Evolutionary conservation across 306 rosid genomes (phyloP).

Genomic region (Cotoneaster glaucophyllus): DNA sequence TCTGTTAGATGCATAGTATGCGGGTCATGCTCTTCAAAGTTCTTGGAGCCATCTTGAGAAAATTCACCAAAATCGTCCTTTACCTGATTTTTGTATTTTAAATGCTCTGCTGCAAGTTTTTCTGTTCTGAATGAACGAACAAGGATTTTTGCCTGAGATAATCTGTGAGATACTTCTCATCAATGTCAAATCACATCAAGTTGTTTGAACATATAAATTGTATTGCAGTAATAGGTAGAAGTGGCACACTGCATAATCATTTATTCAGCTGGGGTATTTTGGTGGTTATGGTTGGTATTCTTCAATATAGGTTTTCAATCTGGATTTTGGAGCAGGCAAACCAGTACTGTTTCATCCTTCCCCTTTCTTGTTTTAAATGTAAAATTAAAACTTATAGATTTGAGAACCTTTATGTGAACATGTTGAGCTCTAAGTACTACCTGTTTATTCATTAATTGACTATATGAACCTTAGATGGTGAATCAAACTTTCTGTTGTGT

Average conservation of each 20-base stretch:
- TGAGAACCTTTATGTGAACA: neutral
- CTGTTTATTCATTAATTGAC: neutral
- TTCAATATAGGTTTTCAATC: neutral
- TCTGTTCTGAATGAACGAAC: too few species aligned
- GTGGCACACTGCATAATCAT: too few species aligned
- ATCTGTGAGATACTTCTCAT: too few species aligned
- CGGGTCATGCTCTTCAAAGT: neutral
- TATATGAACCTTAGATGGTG: neutral
- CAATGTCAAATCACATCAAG: too few species aligned
- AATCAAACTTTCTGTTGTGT: neutral
- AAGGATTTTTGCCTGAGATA: too few species aligned
- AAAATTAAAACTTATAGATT: neutral
- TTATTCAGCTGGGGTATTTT: neutral
- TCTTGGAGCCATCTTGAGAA: neutral
- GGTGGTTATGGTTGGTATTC: neutral
- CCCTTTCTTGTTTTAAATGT: neutral
- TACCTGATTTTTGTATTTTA: neutral
- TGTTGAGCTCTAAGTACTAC: neutral
- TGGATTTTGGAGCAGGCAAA: neutral
- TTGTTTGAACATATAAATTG: too few species aligned
- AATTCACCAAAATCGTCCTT: neutral
- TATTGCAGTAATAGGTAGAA: too few species aligned
- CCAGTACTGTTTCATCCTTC: neutral
- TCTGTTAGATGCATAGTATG: neutral
- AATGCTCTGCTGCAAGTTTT: too few species aligned